These are phyloP conservation scores for Acephala macrosclerotiorum DNA, from an alignment of 2,329 filamentous ascomycete species.

Conservation along the genomic window DNA sequence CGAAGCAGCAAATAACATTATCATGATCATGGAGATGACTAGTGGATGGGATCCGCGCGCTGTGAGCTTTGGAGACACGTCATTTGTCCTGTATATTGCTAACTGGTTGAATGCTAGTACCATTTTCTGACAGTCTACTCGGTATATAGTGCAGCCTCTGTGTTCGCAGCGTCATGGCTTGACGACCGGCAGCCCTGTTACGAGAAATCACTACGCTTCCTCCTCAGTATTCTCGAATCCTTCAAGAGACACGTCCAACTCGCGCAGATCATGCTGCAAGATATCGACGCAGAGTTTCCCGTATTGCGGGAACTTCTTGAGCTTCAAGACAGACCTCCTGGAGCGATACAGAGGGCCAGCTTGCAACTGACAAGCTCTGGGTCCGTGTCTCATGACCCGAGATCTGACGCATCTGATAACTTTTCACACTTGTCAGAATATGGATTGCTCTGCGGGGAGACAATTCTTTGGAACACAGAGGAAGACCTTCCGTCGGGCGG, in stretches of 20 bases:
- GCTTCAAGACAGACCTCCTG: neutral
- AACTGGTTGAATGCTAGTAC: slow-evolving; percentile 10
- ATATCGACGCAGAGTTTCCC: slow-evolving; percentile 20
- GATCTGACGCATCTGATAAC: neutral
- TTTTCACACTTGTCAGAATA: neutral
- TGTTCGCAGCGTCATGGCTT: slow-evolving; percentile 19
- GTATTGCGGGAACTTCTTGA: neutral
- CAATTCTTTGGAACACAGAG: neutral
- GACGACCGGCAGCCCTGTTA: slow-evolving; percentile 7
- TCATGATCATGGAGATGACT: slow-evolving; percentile 21
- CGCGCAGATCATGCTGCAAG: slow-evolving; percentile 15
- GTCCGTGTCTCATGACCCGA: neutral
- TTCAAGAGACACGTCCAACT: slow-evolving; percentile 18
- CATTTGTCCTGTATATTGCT: neutral
- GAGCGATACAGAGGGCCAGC: slow-evolving; percentile 3
- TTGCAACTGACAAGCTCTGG: neutral
- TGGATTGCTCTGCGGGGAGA: neutral
- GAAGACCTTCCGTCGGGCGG: neutral
- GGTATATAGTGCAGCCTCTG: slow-evolving; percentile 13
- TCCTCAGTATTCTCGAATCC: slow-evolving; percentile 15
- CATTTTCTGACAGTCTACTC: slow-evolving; percentile 9
- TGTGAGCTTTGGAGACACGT: slow-evolving; percentile 8
- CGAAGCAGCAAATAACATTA: slow-evolving; percentile 18
- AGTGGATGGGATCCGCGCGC: slow-evolving; percentile 19
- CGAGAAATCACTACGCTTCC: slow-evolving; percentile 15